Percentiles rank a stretch among this genome's conserved stretches.
Evolutionary conservation across 345 rosid genomes (phyloP).

Genomic region (Hibiscus tridactylites): DNA sequence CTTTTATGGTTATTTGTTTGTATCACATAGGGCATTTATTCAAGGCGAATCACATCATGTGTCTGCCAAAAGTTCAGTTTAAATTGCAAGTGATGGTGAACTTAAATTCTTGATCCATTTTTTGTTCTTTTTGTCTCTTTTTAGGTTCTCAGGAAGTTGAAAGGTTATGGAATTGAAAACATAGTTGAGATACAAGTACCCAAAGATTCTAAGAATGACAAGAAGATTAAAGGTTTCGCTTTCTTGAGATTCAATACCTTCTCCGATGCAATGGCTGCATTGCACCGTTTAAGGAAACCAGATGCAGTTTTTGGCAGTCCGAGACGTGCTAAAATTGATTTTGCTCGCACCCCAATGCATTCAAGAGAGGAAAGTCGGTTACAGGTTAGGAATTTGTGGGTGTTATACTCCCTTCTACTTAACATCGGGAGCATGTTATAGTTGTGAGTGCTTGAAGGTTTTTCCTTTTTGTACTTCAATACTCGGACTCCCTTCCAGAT

Average conservation of each 20-base stretch:
- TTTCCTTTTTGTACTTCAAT: not conserved
- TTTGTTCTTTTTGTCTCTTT: not conserved
- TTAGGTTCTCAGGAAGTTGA: slow-evolving; percentile 15
- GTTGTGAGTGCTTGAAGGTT: not conserved
- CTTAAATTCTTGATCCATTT: slow-evolving; percentile 1
- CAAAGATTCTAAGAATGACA: not conserved
- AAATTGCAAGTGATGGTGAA: not conserved
- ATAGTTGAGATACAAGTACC: slow-evolving; percentile 11
- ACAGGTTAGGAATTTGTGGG: slow-evolving; percentile 4
- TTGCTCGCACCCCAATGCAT: slow-evolving; percentile 5
- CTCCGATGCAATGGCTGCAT: slow-evolving; percentile 11
- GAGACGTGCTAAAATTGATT: slow-evolving; percentile 9
- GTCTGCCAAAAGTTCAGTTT: not conserved
- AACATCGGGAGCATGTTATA: not conserved
- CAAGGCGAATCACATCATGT: not conserved
- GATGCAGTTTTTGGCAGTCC: slow-evolving; percentile 10
- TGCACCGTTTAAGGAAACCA: slow-evolving; percentile 5
- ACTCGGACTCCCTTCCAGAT: not conserved
- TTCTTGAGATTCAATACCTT: slow-evolving; percentile 9
- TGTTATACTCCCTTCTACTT: not conserved
- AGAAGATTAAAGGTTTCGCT: slow-evolving; percentile 15
- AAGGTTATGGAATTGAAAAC: slow-evolving; percentile 13
- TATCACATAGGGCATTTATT: not conserved
- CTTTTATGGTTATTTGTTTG: not conserved
- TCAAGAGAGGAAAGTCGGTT: not conserved